Conservation (phyloP, 1,139 yeast genomes). For the Debaryomycetaceae sp. region DNA sequence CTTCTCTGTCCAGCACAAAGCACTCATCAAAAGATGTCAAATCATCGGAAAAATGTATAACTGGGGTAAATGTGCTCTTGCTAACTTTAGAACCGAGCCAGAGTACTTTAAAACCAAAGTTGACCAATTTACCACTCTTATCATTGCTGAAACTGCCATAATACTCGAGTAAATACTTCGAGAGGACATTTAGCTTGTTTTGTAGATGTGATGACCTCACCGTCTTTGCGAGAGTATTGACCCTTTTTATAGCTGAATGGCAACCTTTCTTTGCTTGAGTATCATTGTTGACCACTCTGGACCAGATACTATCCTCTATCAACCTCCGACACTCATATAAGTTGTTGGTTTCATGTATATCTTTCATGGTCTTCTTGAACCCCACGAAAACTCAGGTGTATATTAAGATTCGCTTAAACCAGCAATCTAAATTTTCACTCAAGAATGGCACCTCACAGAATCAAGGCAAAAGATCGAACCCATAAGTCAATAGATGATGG, state of each 20-base stretch:
- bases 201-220: conserved; percentile 3
- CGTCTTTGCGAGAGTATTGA: conserved; percentile 19
- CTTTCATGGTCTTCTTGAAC: not conserved
- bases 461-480: no score
- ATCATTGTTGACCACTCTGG: conserved; percentile 12
- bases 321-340: not conserved
- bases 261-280: conserved; percentile 18
- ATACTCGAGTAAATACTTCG: conserved; percentile 18
- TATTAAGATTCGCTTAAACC: no score
- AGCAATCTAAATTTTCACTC: no score
- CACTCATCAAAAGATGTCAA: conserved; percentile 10
- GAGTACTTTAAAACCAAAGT: conserved; percentile 23
- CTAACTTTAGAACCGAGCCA: conserved; percentile 46
- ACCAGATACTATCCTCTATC: conserved; percentile 10
- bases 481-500: no score
- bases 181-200: conserved; percentile 11
- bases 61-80: conserved; percentile 35
- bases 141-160: conserved; percentile 15
- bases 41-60: conserved; percentile 15
- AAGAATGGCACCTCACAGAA: no score
- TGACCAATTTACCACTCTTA: conserved; percentile 8
- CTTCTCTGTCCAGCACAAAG: not conserved
- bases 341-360: not conserved
- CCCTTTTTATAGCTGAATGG: conserved; percentile 22
- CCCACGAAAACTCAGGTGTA: not conserved